Percentiles rank a stretch among this genome's conserved stretches.
Evolutionary conservation across 2,329 filamentous ascomycete species (phyloP).

Genomic region (Hymenoscyphus occultus): DNA sequence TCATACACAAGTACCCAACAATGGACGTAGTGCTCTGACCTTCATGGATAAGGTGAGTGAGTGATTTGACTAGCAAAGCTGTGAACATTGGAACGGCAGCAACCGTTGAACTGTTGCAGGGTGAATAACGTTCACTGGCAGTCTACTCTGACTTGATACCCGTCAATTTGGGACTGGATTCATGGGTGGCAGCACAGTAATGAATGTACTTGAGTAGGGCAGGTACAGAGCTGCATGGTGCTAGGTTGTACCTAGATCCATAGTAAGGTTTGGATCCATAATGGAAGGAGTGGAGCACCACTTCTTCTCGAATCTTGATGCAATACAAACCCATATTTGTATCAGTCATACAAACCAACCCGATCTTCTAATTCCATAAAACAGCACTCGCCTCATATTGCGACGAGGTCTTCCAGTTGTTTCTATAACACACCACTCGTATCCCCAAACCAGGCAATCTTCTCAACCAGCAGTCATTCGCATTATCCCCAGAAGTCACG

Average conservation of each 20-base stretch:
- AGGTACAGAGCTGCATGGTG: neutral
- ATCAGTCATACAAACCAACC: conserved; percentile 1
- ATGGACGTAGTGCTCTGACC: too few species aligned
- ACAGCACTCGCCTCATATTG: neutral
- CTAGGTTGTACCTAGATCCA: conserved; percentile 1
- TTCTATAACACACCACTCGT: neutral
- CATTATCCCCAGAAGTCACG: neutral
- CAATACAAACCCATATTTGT: neutral
- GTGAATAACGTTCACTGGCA: too few species aligned
- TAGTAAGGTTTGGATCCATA: neutral
- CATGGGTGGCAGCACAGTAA: too few species aligned
- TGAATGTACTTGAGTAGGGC: neutral
- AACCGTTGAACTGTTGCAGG: too few species aligned
- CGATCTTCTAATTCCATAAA: neutral
- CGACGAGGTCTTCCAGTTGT: neutral
- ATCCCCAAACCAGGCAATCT: neutral
- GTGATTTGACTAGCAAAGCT: too few species aligned
- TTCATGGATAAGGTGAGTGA: too few species aligned
- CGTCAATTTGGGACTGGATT: too few species aligned
- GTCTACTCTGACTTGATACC: too few species aligned
- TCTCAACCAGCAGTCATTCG: neutral
- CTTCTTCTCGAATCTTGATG: too few species aligned
- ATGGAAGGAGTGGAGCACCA: neutral
- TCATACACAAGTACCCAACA: too few species aligned
- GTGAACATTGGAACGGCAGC: too few species aligned